Conservation (phyloP, 1,284 basidiomycete species). For the Veloboletus limbatus region DNA sequence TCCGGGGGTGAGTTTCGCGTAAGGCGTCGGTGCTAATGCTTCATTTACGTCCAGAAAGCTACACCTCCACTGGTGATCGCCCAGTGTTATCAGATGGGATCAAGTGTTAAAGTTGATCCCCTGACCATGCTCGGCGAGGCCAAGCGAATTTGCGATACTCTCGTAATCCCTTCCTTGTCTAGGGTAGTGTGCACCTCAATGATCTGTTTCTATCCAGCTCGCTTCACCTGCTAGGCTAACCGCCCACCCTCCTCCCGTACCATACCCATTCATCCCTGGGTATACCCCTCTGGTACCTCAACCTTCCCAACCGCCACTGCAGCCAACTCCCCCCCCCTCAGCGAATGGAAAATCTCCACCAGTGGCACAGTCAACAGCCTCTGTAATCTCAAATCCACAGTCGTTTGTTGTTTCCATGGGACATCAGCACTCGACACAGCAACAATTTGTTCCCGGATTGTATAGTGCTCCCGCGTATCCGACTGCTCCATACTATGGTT, state of each 20-base stretch:
- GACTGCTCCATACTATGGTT: slow-evolving; percentile 56
- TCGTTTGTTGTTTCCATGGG: slow-evolving; percentile 68
- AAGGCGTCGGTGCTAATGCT: slow-evolving; percentile 9
- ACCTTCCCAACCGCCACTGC: slow-evolving; percentile 18
- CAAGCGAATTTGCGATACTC: slow-evolving; percentile 70
- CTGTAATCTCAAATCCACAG: slow-evolving; percentile 63
- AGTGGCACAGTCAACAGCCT: slow-evolving; percentile 27
- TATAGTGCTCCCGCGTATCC: slow-evolving; percentile 49
- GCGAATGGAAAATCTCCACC: slow-evolving; percentile 29
- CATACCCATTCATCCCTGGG: slow-evolving; percentile 47
- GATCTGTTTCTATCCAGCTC: slow-evolving; percentile 43
- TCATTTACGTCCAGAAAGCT: slow-evolving; percentile 51
- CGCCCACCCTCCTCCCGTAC: slow-evolving; percentile 58
- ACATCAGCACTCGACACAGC: slow-evolving; percentile 32
- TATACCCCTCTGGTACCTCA: slow-evolving; percentile 30
- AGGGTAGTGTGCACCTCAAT: slow-evolving; percentile 7
- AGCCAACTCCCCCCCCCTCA: slow-evolving; percentile 30
- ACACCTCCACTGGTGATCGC: slow-evolving; percentile 70
- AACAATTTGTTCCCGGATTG: slow-evolving; percentile 41
- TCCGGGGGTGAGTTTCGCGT: slow-evolving; percentile 12
- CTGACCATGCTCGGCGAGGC: slow-evolving; percentile 69
- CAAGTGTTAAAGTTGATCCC: slow-evolving; percentile 66
- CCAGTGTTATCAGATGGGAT: slow-evolving; percentile 74
- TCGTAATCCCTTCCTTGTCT: slow-evolving; percentile 46
- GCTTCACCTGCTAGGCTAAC: slow-evolving; percentile 67